Evolutionary conservation across 768 basidiomycete species (phyloP).

Genomic region (Tremella mesenterica): DNA sequence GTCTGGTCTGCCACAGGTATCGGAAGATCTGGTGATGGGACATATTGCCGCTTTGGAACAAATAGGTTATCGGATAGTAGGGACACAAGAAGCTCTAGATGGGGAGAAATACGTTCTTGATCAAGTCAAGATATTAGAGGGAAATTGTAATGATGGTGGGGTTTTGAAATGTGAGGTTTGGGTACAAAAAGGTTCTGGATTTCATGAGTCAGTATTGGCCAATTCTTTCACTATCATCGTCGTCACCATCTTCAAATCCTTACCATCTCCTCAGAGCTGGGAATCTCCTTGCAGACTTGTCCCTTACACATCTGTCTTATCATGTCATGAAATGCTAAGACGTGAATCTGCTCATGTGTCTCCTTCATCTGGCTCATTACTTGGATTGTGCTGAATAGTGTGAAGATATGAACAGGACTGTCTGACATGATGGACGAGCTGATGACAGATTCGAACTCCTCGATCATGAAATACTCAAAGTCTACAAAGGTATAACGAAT

Average conservation of each 20-base stretch:
- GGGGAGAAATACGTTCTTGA: conserved; percentile 75
- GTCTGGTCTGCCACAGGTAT: conserved; percentile 27
- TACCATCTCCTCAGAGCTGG: too few species aligned
- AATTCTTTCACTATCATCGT: neutral
- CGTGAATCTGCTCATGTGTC: neutral
- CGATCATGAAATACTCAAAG: conserved; percentile 67
- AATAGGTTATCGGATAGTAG: conserved; percentile 85
- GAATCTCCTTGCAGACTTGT: too few species aligned
- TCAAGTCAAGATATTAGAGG: conserved; percentile 56
- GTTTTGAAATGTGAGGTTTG: conserved; percentile 85
- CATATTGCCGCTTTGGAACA: conserved; percentile 53
- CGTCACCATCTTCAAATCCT: too few species aligned
- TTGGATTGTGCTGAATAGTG: too few species aligned
- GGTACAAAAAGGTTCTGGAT: conserved; percentile 79
- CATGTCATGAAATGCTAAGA: too few species aligned
- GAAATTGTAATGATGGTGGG: conserved; percentile 57
- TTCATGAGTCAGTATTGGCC: conserved; percentile 59
- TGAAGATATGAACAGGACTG: too few species aligned
- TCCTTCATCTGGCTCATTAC: neutral
- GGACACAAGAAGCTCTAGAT: conserved; percentile 74
- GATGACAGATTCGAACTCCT: conserved; percentile 79
- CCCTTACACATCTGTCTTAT: too few species aligned
- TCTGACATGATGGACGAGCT: too few species aligned
- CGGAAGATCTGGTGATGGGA: conserved; percentile 26
- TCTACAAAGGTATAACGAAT: conserved; percentile 78